Evolutionary conservation across 768 basidiomycete species (phyloP), one percentile per base, ranked within the genome.

Genomic region (Daedalea quercina): DNA sequence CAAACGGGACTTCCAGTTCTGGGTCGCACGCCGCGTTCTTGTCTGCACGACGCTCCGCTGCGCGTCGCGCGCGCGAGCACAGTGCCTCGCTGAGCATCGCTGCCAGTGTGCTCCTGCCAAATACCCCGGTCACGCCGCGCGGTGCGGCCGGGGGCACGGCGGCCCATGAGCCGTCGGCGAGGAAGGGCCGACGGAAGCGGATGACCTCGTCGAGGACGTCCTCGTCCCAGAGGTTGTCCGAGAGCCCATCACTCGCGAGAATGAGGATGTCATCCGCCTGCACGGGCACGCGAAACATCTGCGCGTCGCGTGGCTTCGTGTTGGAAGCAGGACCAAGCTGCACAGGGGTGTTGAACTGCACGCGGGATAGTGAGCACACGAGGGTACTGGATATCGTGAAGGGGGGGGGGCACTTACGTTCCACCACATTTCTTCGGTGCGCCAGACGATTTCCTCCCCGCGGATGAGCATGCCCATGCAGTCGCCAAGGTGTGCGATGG

Each of bases 341-440:
- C 25, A 76, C 72, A 0, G 81, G 83, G n/a, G 77, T 79, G 59
- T 84, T 84, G 67, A 84, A 84, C 73, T 73, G 52, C 23, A 46
- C 34, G 44, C 20, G 31, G 33, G 28, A 51, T 26, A 2, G 20
- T 22, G 51, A 58, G 49, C 52, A 41, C 11, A 31, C n/a, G n/a
- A n/a, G n/a, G n/a, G 28, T 31, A 11, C 28, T 6, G 28, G 28
- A 31, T 11, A 31, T n/a, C n/a, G n/a, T n/a, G n/a, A n/a, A n/a
- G n/a, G n/a, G n/a, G 11, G 28, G 41, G 46, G 28, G 11, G 28
- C 4, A 31, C 81, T 65, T 62, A 82, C 82, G 13, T 76, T 78
- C 79, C 91, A 93, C 82, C 93, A 94, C 90, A 95, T 94, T 68
- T 96, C 94, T 41, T 89, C 81, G 46, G 84, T 88, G 28, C 93